These are phyloP conservation scores for Tolypocladium ovalisporum DNA, from an alignment of 2,329 filamentous ascomycete species.

Conservation along the genomic window DNA sequence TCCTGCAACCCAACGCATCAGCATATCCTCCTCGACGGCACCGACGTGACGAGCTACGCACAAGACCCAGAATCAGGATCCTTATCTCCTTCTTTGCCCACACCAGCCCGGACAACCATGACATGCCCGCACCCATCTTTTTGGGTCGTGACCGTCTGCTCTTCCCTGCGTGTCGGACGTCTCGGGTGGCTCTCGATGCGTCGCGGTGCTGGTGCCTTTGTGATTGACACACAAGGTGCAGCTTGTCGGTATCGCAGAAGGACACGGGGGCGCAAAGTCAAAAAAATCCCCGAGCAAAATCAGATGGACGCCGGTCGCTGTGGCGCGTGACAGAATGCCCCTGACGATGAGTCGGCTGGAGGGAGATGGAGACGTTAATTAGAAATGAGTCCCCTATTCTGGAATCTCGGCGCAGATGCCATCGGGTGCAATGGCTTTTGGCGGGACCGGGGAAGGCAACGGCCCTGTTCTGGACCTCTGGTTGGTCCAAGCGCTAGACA, in stretches of 20 bases:
- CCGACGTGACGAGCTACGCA: slow-evolving; percentile 32
- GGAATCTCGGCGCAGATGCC: slow-evolving; percentile 5
- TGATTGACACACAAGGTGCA: neutral
- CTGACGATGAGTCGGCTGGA: slow-evolving; percentile 8
- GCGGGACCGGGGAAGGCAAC: slow-evolving; percentile 3
- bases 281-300: neutral
- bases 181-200: neutral
- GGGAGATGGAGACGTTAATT: slow-evolving; percentile 9
- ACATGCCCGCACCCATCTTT: slow-evolving; percentile 54
- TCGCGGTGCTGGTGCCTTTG: neutral
- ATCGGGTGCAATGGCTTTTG: slow-evolving; percentile 7
- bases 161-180: slow-evolving; percentile 1
- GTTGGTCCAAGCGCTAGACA: slow-evolving; percentile 18
- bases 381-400: slow-evolving; percentile 14
- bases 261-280: neutral
- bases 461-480: slow-evolving; percentile 13
- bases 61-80: slow-evolving; percentile 87
- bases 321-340: neutral
- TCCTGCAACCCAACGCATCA: slow-evolving; percentile 46
- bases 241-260: neutral
- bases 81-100: slow-evolving; percentile 97
- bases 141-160: slow-evolving; percentile 5
- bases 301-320: neutral
- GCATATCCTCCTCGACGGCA: slow-evolving; percentile 1
- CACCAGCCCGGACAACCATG: slow-evolving; percentile 61